Evolutionary conservation across 2,329 filamentous ascomycete genomes (phyloP).

Genomic region (Ceratocystis eucalypticola): DNA sequence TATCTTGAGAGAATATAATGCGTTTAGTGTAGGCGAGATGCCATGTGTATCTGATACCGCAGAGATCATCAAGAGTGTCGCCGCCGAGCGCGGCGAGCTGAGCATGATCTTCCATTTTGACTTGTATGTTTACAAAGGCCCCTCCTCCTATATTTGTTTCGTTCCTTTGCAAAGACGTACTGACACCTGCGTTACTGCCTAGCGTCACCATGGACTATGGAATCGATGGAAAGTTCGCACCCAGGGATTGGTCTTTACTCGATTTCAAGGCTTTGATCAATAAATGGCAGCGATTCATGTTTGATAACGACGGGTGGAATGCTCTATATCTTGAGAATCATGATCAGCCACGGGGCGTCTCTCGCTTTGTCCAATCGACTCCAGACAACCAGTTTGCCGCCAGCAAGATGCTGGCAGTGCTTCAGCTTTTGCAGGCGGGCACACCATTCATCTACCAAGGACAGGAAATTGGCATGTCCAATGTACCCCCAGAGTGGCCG

Average conservation of each 20-base stretch:
- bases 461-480: constrained; percentile 54
- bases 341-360: constrained; percentile 48
- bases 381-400: constrained; percentile 36
- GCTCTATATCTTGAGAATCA: constrained; percentile 54
- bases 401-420: constrained; percentile 46
- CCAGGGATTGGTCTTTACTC: constrained; percentile 33
- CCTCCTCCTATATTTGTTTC: constrained; percentile 23
- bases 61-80: constrained; percentile 37
- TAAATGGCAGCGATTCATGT: constrained; percentile 48
- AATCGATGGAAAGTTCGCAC: constrained; percentile 32
- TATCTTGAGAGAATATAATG: constrained; percentile 34
- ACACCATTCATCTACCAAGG: constrained; percentile 58
- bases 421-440: constrained; percentile 44
- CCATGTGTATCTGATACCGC: constrained; percentile 32
- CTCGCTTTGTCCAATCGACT: constrained; percentile 39
- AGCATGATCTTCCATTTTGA: constrained; percentile 67
- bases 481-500: constrained; percentile 46
- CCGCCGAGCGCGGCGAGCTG: constrained; percentile 43
- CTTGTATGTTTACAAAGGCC: constrained; percentile 25
- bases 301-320: constrained; percentile 48
- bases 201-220: constrained; percentile 37
- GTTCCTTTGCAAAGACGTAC: background rate
- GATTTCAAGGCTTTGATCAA: constrained; percentile 40
- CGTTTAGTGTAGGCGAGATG: constrained; percentile 41
- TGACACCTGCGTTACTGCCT: constrained; percentile 22